Evolutionary conservation across 179 eudicot species (phyloP).

Genomic region (Heliamphora pulchella): DNA sequence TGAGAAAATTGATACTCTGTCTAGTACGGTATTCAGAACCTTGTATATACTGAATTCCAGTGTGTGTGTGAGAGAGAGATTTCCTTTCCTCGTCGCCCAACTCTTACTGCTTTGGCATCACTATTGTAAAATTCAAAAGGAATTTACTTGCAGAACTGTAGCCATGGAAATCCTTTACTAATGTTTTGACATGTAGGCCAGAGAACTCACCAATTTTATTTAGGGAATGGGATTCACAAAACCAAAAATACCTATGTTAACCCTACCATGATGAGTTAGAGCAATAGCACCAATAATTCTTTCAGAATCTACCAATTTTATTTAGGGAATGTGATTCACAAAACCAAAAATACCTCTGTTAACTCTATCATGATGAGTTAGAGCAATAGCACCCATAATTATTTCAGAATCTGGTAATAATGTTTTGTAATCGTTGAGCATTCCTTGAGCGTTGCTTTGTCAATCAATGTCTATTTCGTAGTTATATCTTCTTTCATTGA

Average conservation of each 20-base stretch:
- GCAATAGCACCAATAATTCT: background rate
- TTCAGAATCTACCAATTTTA: background rate
- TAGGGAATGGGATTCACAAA: background rate
- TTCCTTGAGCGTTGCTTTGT: background rate
- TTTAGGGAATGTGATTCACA: background rate
- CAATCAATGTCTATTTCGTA: background rate
- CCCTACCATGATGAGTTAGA: background rate
- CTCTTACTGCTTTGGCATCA: slow-evolving; percentile 1
- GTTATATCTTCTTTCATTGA: background rate
- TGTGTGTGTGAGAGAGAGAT: no score
- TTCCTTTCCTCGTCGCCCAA: background rate
- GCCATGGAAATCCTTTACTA: background rate
- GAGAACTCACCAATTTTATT: background rate
- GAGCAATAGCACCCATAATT: background rate
- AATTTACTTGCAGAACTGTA: background rate
- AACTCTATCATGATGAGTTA: background rate
- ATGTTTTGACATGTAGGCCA: background rate
- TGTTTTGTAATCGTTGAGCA: background rate
- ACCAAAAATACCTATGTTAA: background rate
- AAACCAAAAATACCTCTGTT: background rate
- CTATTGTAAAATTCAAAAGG: background rate
- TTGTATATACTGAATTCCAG: no score
- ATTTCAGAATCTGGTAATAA: background rate
- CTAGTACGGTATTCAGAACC: no score
- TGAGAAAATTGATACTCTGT: no score